These are phyloP conservation scores for Perkinsus marinus DNA, from an alignment of 169 alveolate species.

Conservation along the genomic window DNA sequence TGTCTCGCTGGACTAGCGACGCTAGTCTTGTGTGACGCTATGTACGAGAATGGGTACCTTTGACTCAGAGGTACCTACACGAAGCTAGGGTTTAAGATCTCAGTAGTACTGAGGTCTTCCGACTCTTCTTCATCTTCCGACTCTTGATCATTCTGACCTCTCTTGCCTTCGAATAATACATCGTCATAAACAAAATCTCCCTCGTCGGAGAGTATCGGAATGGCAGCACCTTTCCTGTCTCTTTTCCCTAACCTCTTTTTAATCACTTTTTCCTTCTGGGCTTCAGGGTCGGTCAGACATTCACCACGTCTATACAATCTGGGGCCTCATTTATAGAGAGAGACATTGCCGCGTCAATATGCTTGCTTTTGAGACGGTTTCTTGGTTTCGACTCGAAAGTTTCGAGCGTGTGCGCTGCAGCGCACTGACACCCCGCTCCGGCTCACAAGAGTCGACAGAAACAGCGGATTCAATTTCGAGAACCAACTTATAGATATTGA, in stretches of 20 bases:
- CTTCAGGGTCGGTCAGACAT: not conserved
- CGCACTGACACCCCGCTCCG: not conserved
- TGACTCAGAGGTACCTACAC: too few relatives aligned
- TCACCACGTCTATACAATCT: not conserved
- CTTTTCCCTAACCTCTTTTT: not conserved
- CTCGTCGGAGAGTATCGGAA: not conserved
- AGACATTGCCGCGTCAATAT: not conserved
- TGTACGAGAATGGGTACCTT: too few relatives aligned
- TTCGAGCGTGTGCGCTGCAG: not conserved
- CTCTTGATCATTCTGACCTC: too few relatives aligned
- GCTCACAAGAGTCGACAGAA: not conserved
- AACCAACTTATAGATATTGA: not conserved
- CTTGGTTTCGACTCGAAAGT: not conserved
- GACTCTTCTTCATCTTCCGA: too few relatives aligned
- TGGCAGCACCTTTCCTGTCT: not conserved
- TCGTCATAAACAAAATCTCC: not conserved
- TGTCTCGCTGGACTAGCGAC: too few relatives aligned
- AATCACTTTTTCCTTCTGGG: not conserved
- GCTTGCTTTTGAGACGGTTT: too few relatives aligned
- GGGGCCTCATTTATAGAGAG: not conserved
- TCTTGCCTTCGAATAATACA: not conserved
- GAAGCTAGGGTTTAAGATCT: too few relatives aligned
- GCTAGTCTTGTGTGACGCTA: too few relatives aligned
- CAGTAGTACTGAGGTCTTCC: too few relatives aligned
- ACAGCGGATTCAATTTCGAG: not conserved